A percentile compares a stretch with the other conserved stretches of the same genome.
These are phyloP conservation scores for Penicillium lagena DNA, from an alignment of 495 filamentous ascomycete genomes.

Conservation along the genomic window DNA sequence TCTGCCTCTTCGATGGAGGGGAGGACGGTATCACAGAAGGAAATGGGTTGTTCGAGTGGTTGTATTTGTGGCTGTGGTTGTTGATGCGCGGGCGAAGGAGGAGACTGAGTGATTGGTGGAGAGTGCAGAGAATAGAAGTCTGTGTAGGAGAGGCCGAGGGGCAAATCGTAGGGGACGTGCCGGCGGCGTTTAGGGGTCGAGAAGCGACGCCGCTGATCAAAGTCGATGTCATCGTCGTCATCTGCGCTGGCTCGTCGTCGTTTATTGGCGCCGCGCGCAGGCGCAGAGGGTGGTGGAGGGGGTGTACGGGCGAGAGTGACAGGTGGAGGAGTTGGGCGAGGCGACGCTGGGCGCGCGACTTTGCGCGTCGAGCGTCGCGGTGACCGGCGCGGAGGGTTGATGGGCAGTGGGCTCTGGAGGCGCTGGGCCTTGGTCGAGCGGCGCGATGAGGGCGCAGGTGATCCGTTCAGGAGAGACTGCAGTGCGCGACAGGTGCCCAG, in stretches of 20 bases:
- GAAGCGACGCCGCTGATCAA: slow-evolving; percentile 36
- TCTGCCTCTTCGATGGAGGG: slow-evolving; percentile 36
- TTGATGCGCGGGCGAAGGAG: slow-evolving; percentile 24
- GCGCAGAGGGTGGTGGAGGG: slow-evolving; percentile 31
- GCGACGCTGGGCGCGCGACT: slow-evolving; percentile 23
- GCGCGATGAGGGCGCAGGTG: slow-evolving; percentile 31
- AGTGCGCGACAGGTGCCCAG: slow-evolving; percentile 65
- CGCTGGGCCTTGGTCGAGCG: slow-evolving; percentile 31
- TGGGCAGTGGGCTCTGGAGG: slow-evolving; percentile 43
- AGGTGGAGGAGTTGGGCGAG: slow-evolving; percentile 28
- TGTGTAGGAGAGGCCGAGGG: slow-evolving; percentile 55
- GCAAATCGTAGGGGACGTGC: slow-evolving; percentile 59
- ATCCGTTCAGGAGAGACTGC: slow-evolving; percentile 55
- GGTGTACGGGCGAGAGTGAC: slow-evolving; percentile 13
- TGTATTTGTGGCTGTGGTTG: slow-evolving; percentile 2
- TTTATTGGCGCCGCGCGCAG: slow-evolving; percentile 53
- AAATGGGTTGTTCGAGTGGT: slow-evolving; percentile 6
- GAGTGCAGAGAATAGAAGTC: slow-evolving; percentile 57
- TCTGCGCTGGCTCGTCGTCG: slow-evolving; percentile 42
- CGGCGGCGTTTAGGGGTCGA: slow-evolving; percentile 65
- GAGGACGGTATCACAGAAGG: slow-evolving; percentile 29
- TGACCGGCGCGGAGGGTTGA: slow-evolving; percentile 46
- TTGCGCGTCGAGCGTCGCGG: slow-evolving; percentile 42
- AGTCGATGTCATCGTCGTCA: slow-evolving; percentile 46
- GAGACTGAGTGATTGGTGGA: slow-evolving; percentile 33